Base-by-base conservation (phyloP, 805 yeast genomes). In the Henningerozyma blattae region DNA sequence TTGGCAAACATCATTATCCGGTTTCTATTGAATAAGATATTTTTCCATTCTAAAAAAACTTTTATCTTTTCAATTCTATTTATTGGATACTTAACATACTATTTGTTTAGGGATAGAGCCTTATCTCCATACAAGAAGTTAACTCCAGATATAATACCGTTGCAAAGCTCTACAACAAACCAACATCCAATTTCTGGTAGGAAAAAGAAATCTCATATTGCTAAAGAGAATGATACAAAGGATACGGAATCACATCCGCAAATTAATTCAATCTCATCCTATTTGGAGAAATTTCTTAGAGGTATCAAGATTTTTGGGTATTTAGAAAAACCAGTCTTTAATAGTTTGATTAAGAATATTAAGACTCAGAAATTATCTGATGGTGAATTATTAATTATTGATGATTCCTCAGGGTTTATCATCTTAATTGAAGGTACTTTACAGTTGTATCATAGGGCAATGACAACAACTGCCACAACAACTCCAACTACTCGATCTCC, bases 291-390 rank as follows among this genome's bases (percentile, higher is more conserved):
- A 52, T 89, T 89, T 47, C 59, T 89, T 30, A 72, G 83, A 33
- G 97, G 95, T 3, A 83, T 91, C 42, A 86, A 85, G 56, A 80
- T 91, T 5, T 91, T 89, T 61, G 97, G 97, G 2, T 89, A 89
- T 54, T 64, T 89, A 32, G 97, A 89, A 44, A 70, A 78, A 40
- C 80, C 83, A 2, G 95, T 89, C 1, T 87, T 89, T 55, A 93
- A 87, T 50, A 97, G 87, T 48, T 67, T 89, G 45, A 87, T 97
- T 3, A 78, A 82, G 50, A 80, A 80, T 40, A 85, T 89, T 84
- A 83, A 83, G 34, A 89, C 97, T 1, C 85, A 84, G 50, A 79
- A 82, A 39, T 54, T 89, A 26, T 76, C 76, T 18, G 68, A 72
- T 4, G 89, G 84, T 25, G 97, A 89, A 51, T 67, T 80, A 8